Evolutionary conservation across 176 grass and related monocot species (phyloP).

Genomic region (Pontederia crassipes): DNA sequence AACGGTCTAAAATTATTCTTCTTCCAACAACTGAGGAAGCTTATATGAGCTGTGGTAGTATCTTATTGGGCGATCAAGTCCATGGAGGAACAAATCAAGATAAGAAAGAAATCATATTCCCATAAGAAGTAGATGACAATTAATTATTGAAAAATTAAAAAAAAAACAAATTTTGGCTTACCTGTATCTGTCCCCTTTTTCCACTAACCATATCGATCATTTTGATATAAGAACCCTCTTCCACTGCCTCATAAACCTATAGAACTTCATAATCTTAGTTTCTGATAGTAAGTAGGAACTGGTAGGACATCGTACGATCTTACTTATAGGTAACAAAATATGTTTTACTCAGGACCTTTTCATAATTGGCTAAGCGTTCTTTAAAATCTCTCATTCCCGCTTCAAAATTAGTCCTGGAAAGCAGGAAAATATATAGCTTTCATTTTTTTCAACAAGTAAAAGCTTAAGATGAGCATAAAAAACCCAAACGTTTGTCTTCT

Average conservation of each 20-base stretch:
- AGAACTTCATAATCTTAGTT: constrained; percentile 21
- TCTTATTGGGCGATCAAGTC: too few relatives aligned
- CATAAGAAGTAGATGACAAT: background rate
- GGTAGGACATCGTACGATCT: constrained; percentile 6
- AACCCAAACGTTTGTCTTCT: constrained; percentile 17
- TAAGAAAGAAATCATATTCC: too few relatives aligned
- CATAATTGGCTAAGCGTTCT: constrained; percentile 83
- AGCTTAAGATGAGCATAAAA: constrained; percentile 10
- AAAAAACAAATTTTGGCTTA: constrained; percentile 23
- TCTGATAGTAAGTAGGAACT: constrained; percentile 5
- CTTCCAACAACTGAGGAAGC: too few relatives aligned
- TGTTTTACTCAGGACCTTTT: constrained; percentile 50
- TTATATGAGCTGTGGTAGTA: too few relatives aligned
- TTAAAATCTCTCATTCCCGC: constrained; percentile 87
- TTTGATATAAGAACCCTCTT: constrained; percentile 97
- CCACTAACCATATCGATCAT: constrained; percentile 97
- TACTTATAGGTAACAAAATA: constrained; percentile 16
- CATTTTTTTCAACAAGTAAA: constrained; percentile 2
- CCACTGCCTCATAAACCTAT: constrained; percentile 81
- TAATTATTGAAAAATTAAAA: constrained; percentile 3
- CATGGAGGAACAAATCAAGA: too few relatives aligned
- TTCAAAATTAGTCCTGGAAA: constrained; percentile 83
- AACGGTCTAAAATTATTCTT: too few relatives aligned
- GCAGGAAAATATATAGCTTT: constrained; percentile 15
- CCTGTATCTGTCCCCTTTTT: constrained; percentile 71